Evolutionary conservation across 345 rosid genomes (phyloP), one percentile per base, ranked within the genome.

Genomic region (Ceriops zippeliana): DNA sequence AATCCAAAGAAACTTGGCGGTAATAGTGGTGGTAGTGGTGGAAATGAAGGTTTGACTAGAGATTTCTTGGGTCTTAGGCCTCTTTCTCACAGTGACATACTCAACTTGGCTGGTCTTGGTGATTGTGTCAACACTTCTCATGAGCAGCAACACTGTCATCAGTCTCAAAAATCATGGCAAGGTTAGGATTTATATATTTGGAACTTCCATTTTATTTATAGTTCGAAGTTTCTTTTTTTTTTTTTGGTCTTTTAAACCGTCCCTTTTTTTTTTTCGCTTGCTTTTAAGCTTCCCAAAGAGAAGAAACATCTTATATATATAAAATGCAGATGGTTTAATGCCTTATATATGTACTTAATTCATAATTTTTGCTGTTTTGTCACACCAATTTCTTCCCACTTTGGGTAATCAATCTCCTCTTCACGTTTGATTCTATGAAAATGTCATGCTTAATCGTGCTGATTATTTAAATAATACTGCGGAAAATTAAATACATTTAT

Each of bases 31-130:
- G 42, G 57, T 21, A 70, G 82, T 51, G 75, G 74, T 42, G 78
- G 67, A 21, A 73, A 81, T 52, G 91, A 84, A 71, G 92, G 76
- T 27, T 62, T 89, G 80, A 93, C 97, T 0, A 87, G 97, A 81
- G 97, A 93, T 78, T 93, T 93, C 87, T 82, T 90, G 79, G 96
- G 95, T 42, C 65, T 90, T 32, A 80, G 90, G 73, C 82, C 92
- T 8, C 78, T 89, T 30, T 86, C 93, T 54, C 92, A 84, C 22
- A 83, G 79, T 69, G 93, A 88, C 75, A 83, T 93, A 72, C 72
- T 93, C 64, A 86, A 78, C 67, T 80, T 89, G 67, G 85, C 90
- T 28, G 92, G 86, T 46, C 83, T 90, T 53, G 88, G 85, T 6
- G 82, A 79, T 35, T 86, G 86, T 83, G 82, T 87, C 27, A 82